Evolutionary conservation across 1,284 basidiomycete species (phyloP), one percentile per base, ranked within the genome.

Genomic region (Cryptococcus deneoformans): DNA sequence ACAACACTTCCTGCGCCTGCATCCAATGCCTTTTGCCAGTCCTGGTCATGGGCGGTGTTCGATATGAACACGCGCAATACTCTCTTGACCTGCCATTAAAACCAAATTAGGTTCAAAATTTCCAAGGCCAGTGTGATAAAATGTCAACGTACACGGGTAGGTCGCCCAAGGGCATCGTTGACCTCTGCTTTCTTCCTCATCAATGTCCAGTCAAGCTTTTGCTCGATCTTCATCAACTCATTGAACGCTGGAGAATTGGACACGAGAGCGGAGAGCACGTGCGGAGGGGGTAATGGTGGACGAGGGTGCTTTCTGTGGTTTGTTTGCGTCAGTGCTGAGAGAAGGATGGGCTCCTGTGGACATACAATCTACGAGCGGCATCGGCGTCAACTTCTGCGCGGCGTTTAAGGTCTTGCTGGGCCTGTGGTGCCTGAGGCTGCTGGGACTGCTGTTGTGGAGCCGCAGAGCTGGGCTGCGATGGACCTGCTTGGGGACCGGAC

Each of bases 191-290:
- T 86, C 76, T 96, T 96, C 64, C 95, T 82, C 65, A 86, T 86
- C 78, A 96, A 87, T 5, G 91, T 95, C 95, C 95, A 98, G 77
- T 98, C 94, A 9, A 98, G 81, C 73, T 88, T 90, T 61, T 89
- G 84, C 77, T 97, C 94, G 83, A 92, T 89, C 59, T 89, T 87
- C 48, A 94, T 80, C 37, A 98, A 81, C 68, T 90, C 86, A 57
- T 86, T 83, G 77, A 97, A 98, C 82, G 95, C 89, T 54, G 83
- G 83, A 24, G 90, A 90, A 76, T 95, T 88, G 16, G 87, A 83
- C 67, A 93, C 75, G 40, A 77, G 71, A 6, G 64, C 57, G 37
- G 72, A 65, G 14, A 77, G 67, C 35, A 78, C 61, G 52, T 78
- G 74, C 11, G 77, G 75, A 37, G 77, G 76, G 76, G 77, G 77